A percentile compares a stretch with the other conserved stretches of the same genome.
Evolutionary conservation across 106 monocot species (phyloP).

Genomic region (Dioscorea alata): DNA sequence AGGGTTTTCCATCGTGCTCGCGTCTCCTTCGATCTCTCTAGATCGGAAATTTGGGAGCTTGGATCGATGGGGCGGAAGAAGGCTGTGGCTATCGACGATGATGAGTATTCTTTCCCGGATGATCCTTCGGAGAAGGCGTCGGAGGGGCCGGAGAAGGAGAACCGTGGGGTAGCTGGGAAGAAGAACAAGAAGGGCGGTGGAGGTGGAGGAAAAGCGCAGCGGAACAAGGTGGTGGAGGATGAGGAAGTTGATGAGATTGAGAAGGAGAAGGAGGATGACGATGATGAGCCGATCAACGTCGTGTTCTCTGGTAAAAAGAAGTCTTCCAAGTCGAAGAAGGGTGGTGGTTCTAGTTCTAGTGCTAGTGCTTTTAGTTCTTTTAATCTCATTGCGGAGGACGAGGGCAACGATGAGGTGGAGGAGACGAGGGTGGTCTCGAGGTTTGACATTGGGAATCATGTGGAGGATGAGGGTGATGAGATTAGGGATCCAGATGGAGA

Average conservation of each 20-base stretch:
- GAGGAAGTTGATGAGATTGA: background rate
- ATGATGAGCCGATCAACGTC: slow-evolving; percentile 24
- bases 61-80: slow-evolving; percentile 75
- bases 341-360: background rate
- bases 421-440: background rate
- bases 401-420: slow-evolving; percentile 7
- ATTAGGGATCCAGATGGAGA: slow-evolving; percentile 4
- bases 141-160: slow-evolving; percentile 11
- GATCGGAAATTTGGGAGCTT: background rate
- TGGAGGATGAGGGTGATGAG: slow-evolving; percentile 5
- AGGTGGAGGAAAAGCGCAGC: slow-evolving; percentile 13
- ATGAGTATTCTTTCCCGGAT: slow-evolving; percentile 65
- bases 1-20: too few species aligned
- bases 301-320: slow-evolving; percentile 81
- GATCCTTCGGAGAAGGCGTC: slow-evolving; percentile 5
- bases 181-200: slow-evolving; percentile 64
- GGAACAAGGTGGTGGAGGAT: slow-evolving; percentile 7
- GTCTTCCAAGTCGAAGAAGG: slow-evolving; percentile 72
- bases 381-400: slow-evolving; percentile 32
- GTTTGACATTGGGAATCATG: slow-evolving; percentile 2
- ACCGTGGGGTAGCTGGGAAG: slow-evolving; percentile 9
- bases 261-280: slow-evolving; percentile 32
- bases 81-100: slow-evolving; percentile 68
- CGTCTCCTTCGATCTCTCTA: background rate
- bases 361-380: slow-evolving; percentile 44